Evolutionary conservation across 2,329 filamentous ascomycete species (phyloP), one percentile per base, ranked within the genome.

Genomic region (Aspergillus thermomutatus): DNA sequence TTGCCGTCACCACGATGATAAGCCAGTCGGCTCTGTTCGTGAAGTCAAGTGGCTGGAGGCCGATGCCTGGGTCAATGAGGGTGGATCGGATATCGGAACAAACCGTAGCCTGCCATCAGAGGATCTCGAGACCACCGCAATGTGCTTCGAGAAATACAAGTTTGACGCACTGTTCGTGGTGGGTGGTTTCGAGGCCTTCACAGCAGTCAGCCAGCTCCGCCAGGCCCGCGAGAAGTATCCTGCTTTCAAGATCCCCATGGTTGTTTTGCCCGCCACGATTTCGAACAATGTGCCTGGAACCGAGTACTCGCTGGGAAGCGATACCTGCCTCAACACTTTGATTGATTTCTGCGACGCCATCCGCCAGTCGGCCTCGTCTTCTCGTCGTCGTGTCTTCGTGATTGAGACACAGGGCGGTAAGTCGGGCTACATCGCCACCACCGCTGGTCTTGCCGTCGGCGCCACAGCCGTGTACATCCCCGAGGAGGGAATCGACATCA

Each of bases 251-350:
- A 97, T 99, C 62, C 94, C 94, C 21, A 91, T 97, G 82, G 84
- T 89, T 53, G 83, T 97, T 45, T 82, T 99, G 26, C 94, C 94
- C 0, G 94, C 94, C n/a, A 99, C 94, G 9, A 93, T 99, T 66
- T 96, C 91, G 63, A 99, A 99, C 82, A 99, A 99, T 73, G 94
- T 99, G 4, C 94, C 94, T 0, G 94, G 94, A 41, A 96, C 93
- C 0, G 94, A 99, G 76, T 97, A 97, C 79, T 97, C 92, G 1
- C 85, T 99, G 48, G 94, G 94, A 46, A 96, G 92, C 31, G 94
- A 99, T 69, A 99, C 94, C 1, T 97, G 94, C 71, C 80, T 99
- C 60, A 99, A 99, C 77, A 92, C 96, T 54, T 82, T 99, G 41
- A 91, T 97, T 61, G 85, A 88, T 65, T 99, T 97, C 77, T 97